Conservation (phyloP, 306 rosid species). For the Sophora flavescens region DNA sequence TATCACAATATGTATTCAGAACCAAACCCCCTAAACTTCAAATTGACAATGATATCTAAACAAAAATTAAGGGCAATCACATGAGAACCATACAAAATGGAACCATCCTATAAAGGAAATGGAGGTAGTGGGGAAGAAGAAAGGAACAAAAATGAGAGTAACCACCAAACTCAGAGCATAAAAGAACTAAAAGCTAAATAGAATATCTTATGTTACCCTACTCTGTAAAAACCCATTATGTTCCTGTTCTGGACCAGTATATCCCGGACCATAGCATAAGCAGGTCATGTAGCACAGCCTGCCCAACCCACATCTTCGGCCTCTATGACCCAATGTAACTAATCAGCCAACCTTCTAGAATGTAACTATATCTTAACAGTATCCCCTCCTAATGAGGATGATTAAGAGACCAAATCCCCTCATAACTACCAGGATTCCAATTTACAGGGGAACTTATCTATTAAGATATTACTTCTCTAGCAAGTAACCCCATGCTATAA, state of each 20-base stretch:
- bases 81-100: background rate
- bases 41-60: background rate
- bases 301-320: background rate
- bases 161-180: constrained; percentile 7
- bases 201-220: background rate
- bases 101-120: background rate
- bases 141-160: background rate
- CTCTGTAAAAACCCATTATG: background rate
- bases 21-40: constrained; percentile 37
- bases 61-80: background rate
- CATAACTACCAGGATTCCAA: background rate
- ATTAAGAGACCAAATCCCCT: background rate
- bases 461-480: too few relatives aligned
- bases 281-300: too few relatives aligned
- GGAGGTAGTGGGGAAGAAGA: background rate
- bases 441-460: background rate
- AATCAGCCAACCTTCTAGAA: background rate
- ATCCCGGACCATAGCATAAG: background rate
- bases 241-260: background rate
- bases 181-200: background rate
- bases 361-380: too few relatives aligned
- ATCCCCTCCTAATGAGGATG: background rate
- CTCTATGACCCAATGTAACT: background rate
- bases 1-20: constrained; percentile 1
- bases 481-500: background rate